Base-by-base conservation (phyloP, 192 early-diverging fungal species). In the Backusella mclennaniae region DNA sequence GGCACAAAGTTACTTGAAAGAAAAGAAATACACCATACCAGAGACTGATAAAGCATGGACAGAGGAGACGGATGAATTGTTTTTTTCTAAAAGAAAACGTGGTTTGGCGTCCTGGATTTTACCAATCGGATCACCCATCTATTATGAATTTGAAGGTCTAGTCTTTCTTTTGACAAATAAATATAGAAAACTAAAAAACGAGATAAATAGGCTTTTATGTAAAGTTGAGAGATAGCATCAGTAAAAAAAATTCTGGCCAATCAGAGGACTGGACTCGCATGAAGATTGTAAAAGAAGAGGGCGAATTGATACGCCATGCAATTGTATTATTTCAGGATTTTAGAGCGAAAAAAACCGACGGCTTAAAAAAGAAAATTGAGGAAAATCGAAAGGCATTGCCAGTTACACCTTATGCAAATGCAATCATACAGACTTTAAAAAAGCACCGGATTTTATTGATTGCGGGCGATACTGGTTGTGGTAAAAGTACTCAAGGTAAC, bases 391-490 rank as follows among this genome's bases (percentile, higher is more conserved):
- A 77, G 2, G 79, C 83, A 19, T 81, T 94, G 3, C 93, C 93
- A 5, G 90, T 93, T 21, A 88, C 88, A 63, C 72, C 88, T 2
- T 91, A 85, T 78, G 85, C 88, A 66, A 81, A 89, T 66, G 77
- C 84, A 21, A 89, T 94, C 67, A 82, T 90, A 5, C 80, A 87
- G 33, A 83, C 89, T 5, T 85, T 94, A 9, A 76, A 81, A 35
- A 71, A 81, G 8, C 85, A 94, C 68, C 75, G 84, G 0, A 87
- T 93, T 1, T 76, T 93, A 1, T 83, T 94, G 59, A 89, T 94
- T 11, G 92, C 92, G 29, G 92, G 91, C 67, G 91, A 93, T 21
- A 93, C 92, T 17, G 92, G 92, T 33, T 90, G 90, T 42, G 92
- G 92, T 73, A 93, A 93, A 77, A 86, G 82, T 67, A 92, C 91